Evolutionary conservation across 257 asterid species (phyloP).

Genomic region (Cruciata laevipes): DNA sequence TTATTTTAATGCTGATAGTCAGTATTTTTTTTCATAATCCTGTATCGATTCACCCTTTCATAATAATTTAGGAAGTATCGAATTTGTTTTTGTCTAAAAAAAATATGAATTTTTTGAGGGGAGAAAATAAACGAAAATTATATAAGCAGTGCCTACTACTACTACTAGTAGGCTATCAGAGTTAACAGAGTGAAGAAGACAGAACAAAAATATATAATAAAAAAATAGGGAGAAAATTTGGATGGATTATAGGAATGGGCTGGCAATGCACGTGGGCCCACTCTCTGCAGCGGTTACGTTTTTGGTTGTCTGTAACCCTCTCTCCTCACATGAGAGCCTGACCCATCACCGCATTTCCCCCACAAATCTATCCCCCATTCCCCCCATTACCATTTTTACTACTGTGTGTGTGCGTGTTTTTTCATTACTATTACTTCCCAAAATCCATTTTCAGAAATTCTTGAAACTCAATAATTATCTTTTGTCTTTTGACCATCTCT

Average conservation of each 20-base stretch:
- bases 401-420: background rate
- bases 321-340: conserved; percentile 12
- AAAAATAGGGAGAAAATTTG: background rate
- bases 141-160: no score
- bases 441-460: background rate
- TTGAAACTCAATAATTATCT: background rate
- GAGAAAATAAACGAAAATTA: no score
- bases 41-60: no score
- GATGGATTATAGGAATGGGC: background rate
- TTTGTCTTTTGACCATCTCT: background rate
- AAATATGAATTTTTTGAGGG: no score
- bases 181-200: background rate
- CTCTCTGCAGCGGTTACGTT: conserved; percentile 21
- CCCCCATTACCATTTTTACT: background rate
- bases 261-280: conserved; percentile 18
- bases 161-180: background rate
- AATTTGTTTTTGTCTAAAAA: no score
- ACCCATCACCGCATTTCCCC: conserved; percentile 8
- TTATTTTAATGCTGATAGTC: no score
- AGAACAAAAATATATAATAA: background rate
- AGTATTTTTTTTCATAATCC: no score
- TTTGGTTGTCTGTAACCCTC: conserved; percentile 26
- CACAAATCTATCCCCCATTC: background rate
- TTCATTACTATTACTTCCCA: no score
- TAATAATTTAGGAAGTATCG: no score